Evolutionary conservation across 108 stramenopile species (phyloP), one percentile per base, ranked within the genome.

Genomic region (Skeletonema potamos): DNA sequence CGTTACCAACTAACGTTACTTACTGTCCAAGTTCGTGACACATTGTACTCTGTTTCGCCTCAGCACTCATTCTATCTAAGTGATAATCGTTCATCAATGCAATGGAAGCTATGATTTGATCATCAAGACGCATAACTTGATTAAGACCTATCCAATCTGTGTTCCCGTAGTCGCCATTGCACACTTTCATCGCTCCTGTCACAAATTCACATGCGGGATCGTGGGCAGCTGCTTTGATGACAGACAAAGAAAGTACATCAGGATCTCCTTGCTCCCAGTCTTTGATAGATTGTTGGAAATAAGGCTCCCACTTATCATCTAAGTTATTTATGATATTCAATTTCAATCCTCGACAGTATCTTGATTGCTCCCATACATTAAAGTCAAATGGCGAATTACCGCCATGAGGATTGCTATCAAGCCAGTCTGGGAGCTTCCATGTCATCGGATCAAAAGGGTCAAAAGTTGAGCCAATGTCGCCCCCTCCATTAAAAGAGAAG

Each of bases 11-110:
- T 36, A 36, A 10, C 34, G 9, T 36, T 36, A 36, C 34, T 36
- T 36, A 36, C 34, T 85, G 85, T 7, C 85, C 85, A 13, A 85
- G 44, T 62, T 85, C 85, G 54, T 85, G 85, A 72, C 85, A 85
- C 73, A 82, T 72, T 7, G 76, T 78, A 37, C 71, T 76, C 62
- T 63, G 73, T 46, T 64, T 74, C 20, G 69, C 48, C 18, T 48
- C 72, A 26, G 36, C 64, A 28, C 26, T 62, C 55, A 60, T 46
- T 12, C 55, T 28, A 4, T 46, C 48, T 5, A 82, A 51, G 39
- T 76, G 71, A 33, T 63, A 66, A 54, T 85, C 85, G 57, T 85
- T 85, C 85, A 85, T 68, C n/a, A 51, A 59, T 4, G 77, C 72
- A 2, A 82, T 71, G 20, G 66, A 69, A 26, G 69, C 54, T 11